These are phyloP conservation scores for Ustilago bromivora DNA, from an alignment of 1,284 basidiomycete species.

Conservation along the genomic window DNA sequence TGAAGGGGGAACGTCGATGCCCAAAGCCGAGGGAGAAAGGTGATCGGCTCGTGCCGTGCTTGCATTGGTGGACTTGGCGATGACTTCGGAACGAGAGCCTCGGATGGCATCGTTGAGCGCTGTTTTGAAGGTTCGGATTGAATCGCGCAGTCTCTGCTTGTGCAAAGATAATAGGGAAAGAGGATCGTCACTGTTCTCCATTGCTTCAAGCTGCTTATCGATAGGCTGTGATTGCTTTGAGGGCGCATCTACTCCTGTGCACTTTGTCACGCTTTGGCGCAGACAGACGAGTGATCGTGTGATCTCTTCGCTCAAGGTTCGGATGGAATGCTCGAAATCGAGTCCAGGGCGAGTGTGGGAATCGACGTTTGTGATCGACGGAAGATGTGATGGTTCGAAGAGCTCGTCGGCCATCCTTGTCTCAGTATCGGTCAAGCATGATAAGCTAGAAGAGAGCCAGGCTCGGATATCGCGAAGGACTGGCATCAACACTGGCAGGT, in stretches of 20 bases:
- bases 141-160: slow-evolving; percentile 16
- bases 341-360: slow-evolving; percentile 1
- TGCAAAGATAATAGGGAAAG: slow-evolving; percentile 17
- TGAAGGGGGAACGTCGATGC: neutral
- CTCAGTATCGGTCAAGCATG: slow-evolving; percentile 11
- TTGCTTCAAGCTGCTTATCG: neutral
- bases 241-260: slow-evolving; percentile 6
- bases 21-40: neutral
- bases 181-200: slow-evolving; percentile 7
- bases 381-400: neutral
- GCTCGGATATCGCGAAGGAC: slow-evolving; percentile 38
- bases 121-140: slow-evolving; percentile 35
- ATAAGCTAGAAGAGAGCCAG: slow-evolving; percentile 55
- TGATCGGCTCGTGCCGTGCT: neutral
- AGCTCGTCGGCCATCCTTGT: neutral
- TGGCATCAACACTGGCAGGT: slow-evolving; percentile 28
- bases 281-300: slow-evolving; percentile 28
- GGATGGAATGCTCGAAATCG: slow-evolving; percentile 23
- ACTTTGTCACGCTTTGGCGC: slow-evolving; percentile 20
- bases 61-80: slow-evolving; percentile 1
- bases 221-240: neutral
- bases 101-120: slow-evolving; percentile 29
- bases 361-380: neutral
- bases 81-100: slow-evolving; percentile 18
- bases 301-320: slow-evolving; percentile 28